Evolutionary conservation across 495 filamentous ascomycete genomes (phyloP).

Genomic region (Thozetella sp.): DNA sequence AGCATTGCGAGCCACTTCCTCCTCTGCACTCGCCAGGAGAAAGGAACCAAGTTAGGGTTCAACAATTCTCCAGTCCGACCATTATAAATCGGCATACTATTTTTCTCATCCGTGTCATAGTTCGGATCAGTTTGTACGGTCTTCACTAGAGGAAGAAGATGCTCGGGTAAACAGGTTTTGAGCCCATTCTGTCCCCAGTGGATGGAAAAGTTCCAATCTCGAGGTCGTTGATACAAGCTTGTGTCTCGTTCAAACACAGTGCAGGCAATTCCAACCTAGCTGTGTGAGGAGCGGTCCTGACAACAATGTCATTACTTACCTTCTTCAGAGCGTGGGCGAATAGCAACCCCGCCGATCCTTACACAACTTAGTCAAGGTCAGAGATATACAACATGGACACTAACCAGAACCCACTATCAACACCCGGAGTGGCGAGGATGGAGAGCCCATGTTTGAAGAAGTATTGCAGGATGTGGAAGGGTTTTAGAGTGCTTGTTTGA

Average conservation of each 20-base stretch:
- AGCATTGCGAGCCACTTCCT: conserved; percentile 39
- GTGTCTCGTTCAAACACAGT: conserved; percentile 45
- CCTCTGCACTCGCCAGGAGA: conserved; percentile 42
- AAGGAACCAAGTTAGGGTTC: conserved; percentile 26
- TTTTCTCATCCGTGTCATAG: conserved; percentile 23
- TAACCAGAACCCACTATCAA: too few relatives aligned
- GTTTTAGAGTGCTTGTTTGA: too few relatives aligned
- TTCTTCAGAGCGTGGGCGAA: too few relatives aligned
- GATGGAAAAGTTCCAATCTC: conserved; percentile 54
- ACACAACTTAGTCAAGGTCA: too few relatives aligned
- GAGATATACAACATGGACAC: too few relatives aligned
- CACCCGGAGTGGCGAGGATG: too few relatives aligned
- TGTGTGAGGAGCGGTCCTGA: too few relatives aligned
- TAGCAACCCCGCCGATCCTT: too few relatives aligned
- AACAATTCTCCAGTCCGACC: conserved; percentile 41
- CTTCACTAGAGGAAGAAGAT: conserved; percentile 30
- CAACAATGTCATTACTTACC: too few relatives aligned
- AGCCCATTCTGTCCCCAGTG: conserved; percentile 48
- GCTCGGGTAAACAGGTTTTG: conserved; percentile 32
- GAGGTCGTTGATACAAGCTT: conserved; percentile 25
- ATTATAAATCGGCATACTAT: conserved; percentile 39
- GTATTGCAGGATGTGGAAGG: too few relatives aligned
- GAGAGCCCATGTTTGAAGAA: too few relatives aligned
- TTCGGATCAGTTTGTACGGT: conserved; percentile 40
- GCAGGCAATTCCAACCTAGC: conserved; percentile 43